Evolutionary conservation across 805 yeast species (phyloP).

Genomic region (Schwanniomyces sp.): DNA sequence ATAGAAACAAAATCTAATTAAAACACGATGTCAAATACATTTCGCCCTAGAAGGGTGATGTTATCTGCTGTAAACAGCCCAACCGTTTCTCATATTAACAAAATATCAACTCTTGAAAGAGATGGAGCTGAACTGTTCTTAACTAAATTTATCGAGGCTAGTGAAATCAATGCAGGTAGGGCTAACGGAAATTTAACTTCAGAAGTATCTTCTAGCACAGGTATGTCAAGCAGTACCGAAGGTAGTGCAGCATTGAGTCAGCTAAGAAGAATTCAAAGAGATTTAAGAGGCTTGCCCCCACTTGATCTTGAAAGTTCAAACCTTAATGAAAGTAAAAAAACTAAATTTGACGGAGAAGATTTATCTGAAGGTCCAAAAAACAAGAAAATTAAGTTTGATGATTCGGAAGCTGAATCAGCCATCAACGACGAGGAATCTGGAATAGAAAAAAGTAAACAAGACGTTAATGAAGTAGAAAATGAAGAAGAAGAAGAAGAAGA

Average conservation of each 20-base stretch:
- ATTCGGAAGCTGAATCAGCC: conserved; percentile 8
- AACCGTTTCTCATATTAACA: conserved; percentile 35
- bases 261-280: conserved; percentile 71
- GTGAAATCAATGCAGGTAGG: conserved; percentile 31
- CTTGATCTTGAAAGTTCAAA: conserved; percentile 16
- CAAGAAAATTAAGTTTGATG: conserved; percentile 27
- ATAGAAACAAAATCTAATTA: background rate
- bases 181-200: conserved; percentile 22
- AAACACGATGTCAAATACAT: conserved; percentile 12
- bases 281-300: conserved; percentile 80
- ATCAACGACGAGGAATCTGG: conserved; percentile 5
- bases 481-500: conserved; percentile 15
- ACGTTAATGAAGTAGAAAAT: conserved; percentile 13
- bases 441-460: conserved; percentile 1
- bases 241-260: conserved; percentile 53
- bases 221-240: conserved; percentile 31
- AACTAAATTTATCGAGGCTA: conserved; percentile 41
- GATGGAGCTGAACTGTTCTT: conserved; percentile 47
- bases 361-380: conserved; percentile 10
- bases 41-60: conserved; percentile 41
- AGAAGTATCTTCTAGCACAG: conserved; percentile 20
- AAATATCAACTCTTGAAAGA: conserved; percentile 27
- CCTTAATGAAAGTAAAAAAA: conserved; percentile 22
- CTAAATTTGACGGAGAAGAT: conserved; percentile 21
- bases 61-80: conserved; percentile 51